Percentiles rank a stretch among this genome's conserved stretches.
These are phyloP conservation scores for Candida succiphila DNA, from an alignment of 805 yeast species.

Conservation along the genomic window DNA sequence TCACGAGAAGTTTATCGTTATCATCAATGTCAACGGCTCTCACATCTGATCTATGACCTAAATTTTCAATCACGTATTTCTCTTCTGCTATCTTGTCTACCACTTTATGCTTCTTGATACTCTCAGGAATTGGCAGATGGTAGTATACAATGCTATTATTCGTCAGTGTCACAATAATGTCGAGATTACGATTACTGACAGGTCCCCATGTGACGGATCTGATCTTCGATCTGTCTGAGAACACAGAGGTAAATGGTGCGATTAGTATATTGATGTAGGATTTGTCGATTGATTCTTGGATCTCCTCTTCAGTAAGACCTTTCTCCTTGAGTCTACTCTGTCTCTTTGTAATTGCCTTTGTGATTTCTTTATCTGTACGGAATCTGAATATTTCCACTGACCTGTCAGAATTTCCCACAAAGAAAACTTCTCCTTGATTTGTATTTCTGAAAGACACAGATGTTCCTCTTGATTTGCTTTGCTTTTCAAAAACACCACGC, in stretches of 20 bases:
- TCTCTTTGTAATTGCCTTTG: constrained; percentile 68
- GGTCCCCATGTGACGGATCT: constrained; percentile 59
- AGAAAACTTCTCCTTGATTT: constrained; percentile 39
- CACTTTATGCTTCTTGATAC: constrained; percentile 37
- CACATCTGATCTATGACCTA: constrained; percentile 87
- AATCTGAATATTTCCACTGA: constrained; percentile 73
- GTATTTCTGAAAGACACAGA: constrained; percentile 41
- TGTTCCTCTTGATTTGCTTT: constrained; percentile 63
- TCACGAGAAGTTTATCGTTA: constrained; percentile 71
- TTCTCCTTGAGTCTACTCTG: constrained; percentile 70
- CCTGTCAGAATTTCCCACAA: constrained; percentile 71
- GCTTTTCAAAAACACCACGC: constrained; percentile 63
- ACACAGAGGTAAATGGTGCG: constrained; percentile 59
- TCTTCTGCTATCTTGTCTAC: constrained; percentile 32
- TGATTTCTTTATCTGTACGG: constrained; percentile 66
- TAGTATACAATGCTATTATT: constrained; percentile 73
- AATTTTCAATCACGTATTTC: constrained; percentile 52
- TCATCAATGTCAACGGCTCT: constrained; percentile 75
- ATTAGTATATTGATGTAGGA: constrained; percentile 46
- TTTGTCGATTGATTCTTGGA: constrained; percentile 35
- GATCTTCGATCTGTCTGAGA: constrained; percentile 51
- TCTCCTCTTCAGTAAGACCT: constrained; percentile 54
- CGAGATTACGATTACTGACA: constrained; percentile 36
- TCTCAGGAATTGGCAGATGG: constrained; percentile 46
- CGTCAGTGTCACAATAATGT: constrained; percentile 53